Percentiles rank a stretch among this genome's conserved stretches.
phyloP scores from a whole-genome alignment of 1,139 yeast species.

The Debaryomyces fabryi region DNA sequence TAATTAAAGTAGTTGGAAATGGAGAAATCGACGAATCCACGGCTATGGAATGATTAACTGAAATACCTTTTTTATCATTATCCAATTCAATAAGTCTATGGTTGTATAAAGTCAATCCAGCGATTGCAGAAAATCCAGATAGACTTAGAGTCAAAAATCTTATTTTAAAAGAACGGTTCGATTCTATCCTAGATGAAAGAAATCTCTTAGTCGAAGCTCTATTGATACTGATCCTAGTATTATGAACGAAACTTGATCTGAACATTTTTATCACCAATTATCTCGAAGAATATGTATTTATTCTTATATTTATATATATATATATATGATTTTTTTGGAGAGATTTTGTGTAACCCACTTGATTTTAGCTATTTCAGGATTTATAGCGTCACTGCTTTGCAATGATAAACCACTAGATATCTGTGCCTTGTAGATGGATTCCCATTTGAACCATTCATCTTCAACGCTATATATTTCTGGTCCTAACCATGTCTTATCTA shows the following conservation, averaged over 20 bases:
- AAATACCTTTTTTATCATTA: background rate
- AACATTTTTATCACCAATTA: conserved; percentile 4
- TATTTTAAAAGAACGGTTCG: background rate
- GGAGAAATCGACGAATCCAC: conserved; percentile 57
- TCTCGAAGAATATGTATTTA: background rate
- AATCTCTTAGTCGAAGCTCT: background rate
- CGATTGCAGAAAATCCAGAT: conserved; percentile 8
- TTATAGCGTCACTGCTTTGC: conserved; percentile 31
- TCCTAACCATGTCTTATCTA: conserved; percentile 24
- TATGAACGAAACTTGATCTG: background rate
- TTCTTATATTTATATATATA: background rate
- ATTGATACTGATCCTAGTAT: background rate
- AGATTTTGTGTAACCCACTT: conserved; percentile 5
- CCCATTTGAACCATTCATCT: conserved; percentile 38
- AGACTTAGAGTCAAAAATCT: background rate
- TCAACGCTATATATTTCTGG: conserved; percentile 27
- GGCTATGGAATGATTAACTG: conserved; percentile 24
- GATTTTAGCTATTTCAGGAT: conserved; percentile 18
- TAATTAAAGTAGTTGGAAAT: conserved; percentile 43
- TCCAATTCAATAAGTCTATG: conserved; percentile 14
- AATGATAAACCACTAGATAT: conserved; percentile 56
- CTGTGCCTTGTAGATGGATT: conserved; percentile 50
- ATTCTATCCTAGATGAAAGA: background rate
- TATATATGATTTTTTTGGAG: background rate
- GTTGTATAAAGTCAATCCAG: conserved; percentile 10